Base-by-base conservation (phyloP, 2,329 filamentous ascomycete genomes). In the Biscogniauxia mediterranea region DNA sequence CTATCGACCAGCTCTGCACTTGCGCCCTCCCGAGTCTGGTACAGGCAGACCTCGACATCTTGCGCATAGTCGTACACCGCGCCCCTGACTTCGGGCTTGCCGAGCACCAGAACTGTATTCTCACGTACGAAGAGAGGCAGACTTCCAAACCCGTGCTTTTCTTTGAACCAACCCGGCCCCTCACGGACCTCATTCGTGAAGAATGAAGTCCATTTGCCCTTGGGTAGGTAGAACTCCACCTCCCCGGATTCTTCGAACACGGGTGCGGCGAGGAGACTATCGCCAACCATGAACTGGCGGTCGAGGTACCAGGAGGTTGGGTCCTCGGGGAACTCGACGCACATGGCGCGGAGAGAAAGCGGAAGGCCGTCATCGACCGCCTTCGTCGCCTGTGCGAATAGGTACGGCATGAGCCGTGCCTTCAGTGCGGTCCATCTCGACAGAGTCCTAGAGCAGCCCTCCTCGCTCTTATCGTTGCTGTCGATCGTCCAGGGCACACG, bases 401-500 rank as follows among this genome's bases (percentile, higher is more conserved):
- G 71, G 62, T 84, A 83, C 3, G 82, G 82, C 81, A 84, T 83
- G 59, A 84, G 72, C 3, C 81, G 74, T 11, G 76, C 79, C 75
- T 84, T 84, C 50, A 83, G 76, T 73, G 75, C 73, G 5, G 80
- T 79, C 79, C 80, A 83, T 64, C 73, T 74, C 11, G 80, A 75
- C 20, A 83, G 73, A 0, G 78, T 81, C 51, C 69, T 81, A 67
- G 73, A 89, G 76, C 68, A 90, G 6, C 80, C 75, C 73, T 85
- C 70, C 58, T 84, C 79, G 58, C 81, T 74, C 67, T 79, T 70
- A 75, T 87, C 87, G 55, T 89, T 86, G 61, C 83, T 75, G 67
- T 90, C 89, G 62, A 91, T 86, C 52, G 85, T 82, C 89, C 89
- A 92, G 2, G 89, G 89, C n/a, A 91, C 88, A 19, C 89, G 86